A percentile compares a stretch with the other conserved stretches of the same genome.
Conservation (phyloP, 768 basidiomycete species). For the Pisolithus microcarpus region DNA sequence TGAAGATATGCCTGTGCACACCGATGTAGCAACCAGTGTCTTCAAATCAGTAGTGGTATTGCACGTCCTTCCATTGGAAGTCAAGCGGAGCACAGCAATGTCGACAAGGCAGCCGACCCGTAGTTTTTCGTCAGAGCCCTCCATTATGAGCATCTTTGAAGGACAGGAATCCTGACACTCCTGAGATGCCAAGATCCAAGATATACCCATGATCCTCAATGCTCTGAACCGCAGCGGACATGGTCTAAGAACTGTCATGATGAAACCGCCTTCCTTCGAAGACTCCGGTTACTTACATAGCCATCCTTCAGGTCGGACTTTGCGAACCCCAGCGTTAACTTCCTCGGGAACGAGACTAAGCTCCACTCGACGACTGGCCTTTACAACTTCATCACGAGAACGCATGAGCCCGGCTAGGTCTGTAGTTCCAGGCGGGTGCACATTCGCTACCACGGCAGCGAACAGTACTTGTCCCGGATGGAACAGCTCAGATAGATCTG, state of each 20-base stretch:
- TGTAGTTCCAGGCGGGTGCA: constrained; percentile 61
- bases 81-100: constrained; percentile 57
- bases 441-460: constrained; percentile 65
- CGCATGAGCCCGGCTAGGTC: constrained; percentile 52
- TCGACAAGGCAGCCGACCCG: constrained; percentile 63
- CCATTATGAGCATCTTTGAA: constrained; percentile 61
- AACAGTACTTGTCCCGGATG: constrained; percentile 78
- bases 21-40: constrained; percentile 46
- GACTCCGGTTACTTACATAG: constrained; percentile 48
- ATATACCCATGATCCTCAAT: constrained; percentile 94
- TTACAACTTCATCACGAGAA: constrained; percentile 59
- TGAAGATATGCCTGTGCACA: constrained; percentile 28
- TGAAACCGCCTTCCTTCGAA: not conserved
- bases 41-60: constrained; percentile 52
- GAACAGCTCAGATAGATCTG: constrained; percentile 74
- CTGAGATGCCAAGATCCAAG: constrained; percentile 74
- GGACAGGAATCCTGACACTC: constrained; percentile 77
- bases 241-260: constrained; percentile 38
- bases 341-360: constrained; percentile 75
- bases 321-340: constrained; percentile 76
- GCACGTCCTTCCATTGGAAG: constrained; percentile 74
- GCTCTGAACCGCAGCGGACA: constrained; percentile 72
- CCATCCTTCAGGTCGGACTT: constrained; percentile 69
- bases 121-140: constrained; percentile 31
- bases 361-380: constrained; percentile 73